Evolutionary conservation across 352 stramenopile genomes (phyloP), one percentile per base, ranked within the genome.

Genomic region (Thraustochytrium striatum): DNA sequence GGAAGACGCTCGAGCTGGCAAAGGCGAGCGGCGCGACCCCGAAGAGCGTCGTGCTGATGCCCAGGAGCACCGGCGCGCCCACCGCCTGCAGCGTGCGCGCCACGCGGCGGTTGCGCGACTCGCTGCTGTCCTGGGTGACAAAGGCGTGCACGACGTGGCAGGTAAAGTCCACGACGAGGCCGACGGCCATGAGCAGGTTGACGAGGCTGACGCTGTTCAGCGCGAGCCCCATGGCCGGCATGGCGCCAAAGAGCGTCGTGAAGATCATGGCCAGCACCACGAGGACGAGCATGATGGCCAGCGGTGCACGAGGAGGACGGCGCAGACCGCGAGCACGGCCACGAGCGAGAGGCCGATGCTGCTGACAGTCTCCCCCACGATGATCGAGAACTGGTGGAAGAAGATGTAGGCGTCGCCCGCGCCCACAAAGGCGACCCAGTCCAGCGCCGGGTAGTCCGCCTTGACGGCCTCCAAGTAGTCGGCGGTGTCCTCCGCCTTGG

Each of bases 171-270:
- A 83, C 72, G 7, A 83, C 59, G 32, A 86, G 65, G 7, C 83
- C 82, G 11, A 84, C 81, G 5, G 83, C 83, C 81, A 86, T 72
- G 3, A 86, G 58, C 25, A 86, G 9, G 53, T 82, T 61, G 32
- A 83, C 72, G 9, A 57, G 69, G 25, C 72, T 68, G 19, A 85
- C 78, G 1, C 75, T 83, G 55, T 85, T 84, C 19, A 85, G 70
- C 1, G 61, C n/a, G 8, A 85, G 55, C 0, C 58, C 61, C 59
- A 80, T 75, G 57, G 69, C 79, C 38, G 68, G 80, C 19, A 84
- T 28, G 33, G 72, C 68, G 25, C 80, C 80, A 7, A 83, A 59
- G 28, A 84, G 61, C 35, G 58, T 69, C 33, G 57, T n/a, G 57
- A 82, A 75, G 35, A 84, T 75, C 5, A 82, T 19, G 11, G 36